phyloP scores from a whole-genome alignment of 225 moss, liverwort and hornwort species.

The Antitrichia curtipendula region DNA sequence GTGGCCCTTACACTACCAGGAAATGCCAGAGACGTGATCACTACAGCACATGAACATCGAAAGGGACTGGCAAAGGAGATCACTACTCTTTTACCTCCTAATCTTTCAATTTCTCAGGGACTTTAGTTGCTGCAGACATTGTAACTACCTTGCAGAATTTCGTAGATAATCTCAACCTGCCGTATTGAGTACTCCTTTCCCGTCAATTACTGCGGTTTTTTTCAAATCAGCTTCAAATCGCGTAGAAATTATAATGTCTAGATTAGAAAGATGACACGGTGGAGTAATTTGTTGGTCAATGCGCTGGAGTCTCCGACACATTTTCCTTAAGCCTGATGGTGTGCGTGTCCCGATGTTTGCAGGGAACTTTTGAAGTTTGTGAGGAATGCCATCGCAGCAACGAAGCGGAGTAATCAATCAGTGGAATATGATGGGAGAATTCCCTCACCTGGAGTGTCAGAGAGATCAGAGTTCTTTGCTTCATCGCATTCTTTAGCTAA shows the following conservation, averaged over 20 bases:
- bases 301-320: neutral
- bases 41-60: neutral
- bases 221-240: neutral
- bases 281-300: neutral
- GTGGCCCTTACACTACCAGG: neutral
- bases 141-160: neutral
- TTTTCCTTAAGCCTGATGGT: neutral
- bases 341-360: neutral
- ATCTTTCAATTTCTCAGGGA: neutral
- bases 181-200: neutral
- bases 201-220: neutral
- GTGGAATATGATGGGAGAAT: neutral
- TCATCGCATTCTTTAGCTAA: neutral
- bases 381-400: neutral
- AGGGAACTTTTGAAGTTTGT: neutral
- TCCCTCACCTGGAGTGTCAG: neutral
- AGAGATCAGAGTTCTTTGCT: neutral
- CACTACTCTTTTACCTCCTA: neutral
- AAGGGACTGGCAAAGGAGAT: neutral
- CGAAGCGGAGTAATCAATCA: neutral
- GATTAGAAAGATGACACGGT: neutral
- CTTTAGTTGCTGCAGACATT: neutral
- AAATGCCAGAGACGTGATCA: neutral
- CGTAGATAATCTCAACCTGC: neutral
- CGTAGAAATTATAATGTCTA: neutral